Conservation (phyloP, 371 early-diverging fungal genomes). For the Entomophthora muscae region DNA sequence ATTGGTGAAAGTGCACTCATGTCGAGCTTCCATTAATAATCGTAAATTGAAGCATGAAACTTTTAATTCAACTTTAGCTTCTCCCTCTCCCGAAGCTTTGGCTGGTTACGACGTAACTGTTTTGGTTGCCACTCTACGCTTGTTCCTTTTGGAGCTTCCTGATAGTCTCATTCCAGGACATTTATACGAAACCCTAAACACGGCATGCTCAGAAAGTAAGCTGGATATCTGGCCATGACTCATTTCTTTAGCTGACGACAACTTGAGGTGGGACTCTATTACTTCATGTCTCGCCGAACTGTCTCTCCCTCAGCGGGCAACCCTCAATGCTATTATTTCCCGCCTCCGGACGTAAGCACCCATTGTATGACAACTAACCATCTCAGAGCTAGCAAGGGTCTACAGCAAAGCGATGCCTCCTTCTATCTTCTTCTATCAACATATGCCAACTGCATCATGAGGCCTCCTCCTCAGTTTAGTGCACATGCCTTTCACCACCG, state of each 20-base stretch:
- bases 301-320: neutral
- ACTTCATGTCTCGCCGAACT: neutral
- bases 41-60: too few relatives aligned
- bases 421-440: neutral
- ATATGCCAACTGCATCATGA: neutral
- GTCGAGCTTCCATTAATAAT: too few relatives aligned
- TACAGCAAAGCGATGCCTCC: neutral
- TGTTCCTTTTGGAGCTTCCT: neutral
- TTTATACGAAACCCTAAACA: constrained; percentile 1
- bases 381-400: neutral
- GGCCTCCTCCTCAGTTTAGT: neutral
- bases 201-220: neutral
- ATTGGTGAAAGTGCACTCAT: neutral
- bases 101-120: neutral
- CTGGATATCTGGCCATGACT: neutral
- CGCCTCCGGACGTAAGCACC: neutral
- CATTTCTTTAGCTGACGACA: neutral
- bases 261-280: neutral
- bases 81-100: neutral
- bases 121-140: neutral
- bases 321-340: neutral
- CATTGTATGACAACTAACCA: neutral
- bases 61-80: neutral
- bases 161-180: neutral
- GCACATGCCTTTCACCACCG: neutral